phyloP scores from a whole-genome alignment of 2,329 filamentous ascomycete species.

The Beauveria asiatica region DNA sequence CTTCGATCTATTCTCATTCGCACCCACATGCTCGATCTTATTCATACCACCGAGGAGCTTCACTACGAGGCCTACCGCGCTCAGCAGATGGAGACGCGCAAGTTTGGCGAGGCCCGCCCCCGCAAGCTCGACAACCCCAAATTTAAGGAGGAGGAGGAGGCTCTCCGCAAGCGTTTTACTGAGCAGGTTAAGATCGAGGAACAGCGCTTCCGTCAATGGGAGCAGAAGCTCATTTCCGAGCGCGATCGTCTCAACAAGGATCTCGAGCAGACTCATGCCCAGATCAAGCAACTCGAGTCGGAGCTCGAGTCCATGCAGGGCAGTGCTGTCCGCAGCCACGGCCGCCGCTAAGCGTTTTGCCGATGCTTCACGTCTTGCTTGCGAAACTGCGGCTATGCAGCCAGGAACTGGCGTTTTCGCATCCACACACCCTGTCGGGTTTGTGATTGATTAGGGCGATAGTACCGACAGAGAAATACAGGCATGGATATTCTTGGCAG shows the following conservation, averaged over 20 bases:
- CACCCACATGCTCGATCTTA: constrained; percentile 98
- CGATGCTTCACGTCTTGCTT: constrained; percentile 4
- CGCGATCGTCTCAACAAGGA: constrained; percentile 99
- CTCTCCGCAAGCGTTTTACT: constrained; percentile 95
- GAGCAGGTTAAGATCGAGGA: constrained; percentile 99
- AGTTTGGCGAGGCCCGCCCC: constrained; percentile 95
- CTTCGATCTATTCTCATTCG: constrained; percentile 96
- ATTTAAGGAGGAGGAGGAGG: constrained; percentile 99
- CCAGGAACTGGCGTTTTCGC: constrained; percentile 15
- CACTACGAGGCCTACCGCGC: constrained; percentile 99
- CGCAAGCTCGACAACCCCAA: constrained; percentile 99
- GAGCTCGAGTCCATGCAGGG: constrained; percentile 94
- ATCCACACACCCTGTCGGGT: constrained; percentile 22
- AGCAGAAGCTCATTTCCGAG: constrained; percentile 99
- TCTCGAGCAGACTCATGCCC: constrained; percentile 92
- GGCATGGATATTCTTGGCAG: constrained; percentile 23
- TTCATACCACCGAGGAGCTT: constrained; percentile 97
- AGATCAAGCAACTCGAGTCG: constrained; percentile 82
- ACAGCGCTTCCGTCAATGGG: constrained; percentile 98
- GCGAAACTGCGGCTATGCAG: constrained; percentile 22
- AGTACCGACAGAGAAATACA: constrained; percentile 17
- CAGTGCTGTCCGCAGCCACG: constrained; percentile 80
- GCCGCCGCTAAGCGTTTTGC: constrained; percentile 61
- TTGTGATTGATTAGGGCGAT: constrained; percentile 25
- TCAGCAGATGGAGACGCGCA: constrained; percentile 99